Evolutionary conservation across 352 stramenopile species (phyloP).

Genomic region (Globisporangium parvum): DNA sequence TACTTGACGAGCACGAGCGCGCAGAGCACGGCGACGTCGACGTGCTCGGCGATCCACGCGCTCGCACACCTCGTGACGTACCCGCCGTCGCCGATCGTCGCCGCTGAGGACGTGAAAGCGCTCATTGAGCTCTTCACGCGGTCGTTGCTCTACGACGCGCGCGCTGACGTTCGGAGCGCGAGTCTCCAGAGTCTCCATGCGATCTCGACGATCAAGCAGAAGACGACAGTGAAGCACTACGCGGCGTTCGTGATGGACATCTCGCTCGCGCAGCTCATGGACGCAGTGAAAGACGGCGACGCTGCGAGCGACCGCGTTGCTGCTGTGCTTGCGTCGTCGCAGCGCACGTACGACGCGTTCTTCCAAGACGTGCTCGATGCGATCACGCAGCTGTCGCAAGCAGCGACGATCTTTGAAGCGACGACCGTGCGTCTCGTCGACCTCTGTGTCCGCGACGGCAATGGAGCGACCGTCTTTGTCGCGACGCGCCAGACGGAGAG

Average conservation of each 20-base stretch:
- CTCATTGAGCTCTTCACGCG: slow-evolving; percentile 75
- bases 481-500: slow-evolving; percentile 34
- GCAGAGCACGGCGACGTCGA: slow-evolving; percentile 33
- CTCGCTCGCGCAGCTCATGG: slow-evolving; percentile 67
- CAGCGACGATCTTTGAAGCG: slow-evolving; percentile 73
- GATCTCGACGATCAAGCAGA: slow-evolving; percentile 61
- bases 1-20: slow-evolving; percentile 33
- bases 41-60: slow-evolving; percentile 56
- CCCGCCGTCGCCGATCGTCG: slow-evolving; percentile 72
- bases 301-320: slow-evolving; percentile 18
- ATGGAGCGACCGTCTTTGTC: slow-evolving; percentile 17
- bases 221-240: slow-evolving; percentile 52
- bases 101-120: slow-evolving; percentile 45
- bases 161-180: slow-evolving; percentile 55
- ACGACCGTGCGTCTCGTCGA: slow-evolving; percentile 72
- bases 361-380: slow-evolving; percentile 65
- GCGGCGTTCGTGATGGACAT: slow-evolving; percentile 70
- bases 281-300: slow-evolving; percentile 27
- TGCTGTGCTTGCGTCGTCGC: slow-evolving; percentile 43
- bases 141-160: slow-evolving; percentile 58
- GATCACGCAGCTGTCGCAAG: slow-evolving; percentile 68
- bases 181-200: slow-evolving; percentile 63
- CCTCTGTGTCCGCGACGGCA: slow-evolving; percentile 32
- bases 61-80: slow-evolving; percentile 75
- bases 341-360: slow-evolving; percentile 48